Conservation (phyloP, 306 rosid species). For the Medicago arabica region DNA sequence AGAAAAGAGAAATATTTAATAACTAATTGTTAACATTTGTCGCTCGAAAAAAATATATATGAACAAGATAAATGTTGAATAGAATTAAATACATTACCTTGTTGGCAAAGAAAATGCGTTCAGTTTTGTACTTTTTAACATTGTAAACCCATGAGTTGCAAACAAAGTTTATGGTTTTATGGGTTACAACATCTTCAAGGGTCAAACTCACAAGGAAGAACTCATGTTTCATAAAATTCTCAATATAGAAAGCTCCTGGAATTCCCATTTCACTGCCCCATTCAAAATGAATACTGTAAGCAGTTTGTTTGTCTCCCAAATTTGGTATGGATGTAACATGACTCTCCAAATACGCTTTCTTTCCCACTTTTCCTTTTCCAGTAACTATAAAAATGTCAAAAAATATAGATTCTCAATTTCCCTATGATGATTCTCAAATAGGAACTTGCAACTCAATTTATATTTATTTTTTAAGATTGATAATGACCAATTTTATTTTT, state of each 20-base stretch:
- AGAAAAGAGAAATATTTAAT: background rate
- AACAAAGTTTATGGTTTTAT: constrained; percentile 49
- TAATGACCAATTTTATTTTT: too few relatives aligned
- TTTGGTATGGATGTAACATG: constrained; percentile 49
- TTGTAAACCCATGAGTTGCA: constrained; percentile 83
- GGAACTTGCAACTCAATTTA: too few relatives aligned
- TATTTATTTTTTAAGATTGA: too few relatives aligned
- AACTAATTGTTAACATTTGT: too few relatives aligned
- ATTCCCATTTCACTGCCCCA: constrained; percentile 57
- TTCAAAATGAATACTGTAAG: constrained; percentile 56
- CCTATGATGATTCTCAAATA: background rate
- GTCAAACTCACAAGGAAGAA: constrained; percentile 64
- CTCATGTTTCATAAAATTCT: constrained; percentile 55
- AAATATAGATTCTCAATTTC: background rate
- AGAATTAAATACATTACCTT: constrained; percentile 37
- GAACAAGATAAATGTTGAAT: background rate
- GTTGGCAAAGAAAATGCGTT: constrained; percentile 69
- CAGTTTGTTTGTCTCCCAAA: constrained; percentile 48
- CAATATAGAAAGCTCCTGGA: constrained; percentile 62
- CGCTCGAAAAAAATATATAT: too few relatives aligned
- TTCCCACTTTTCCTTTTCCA: constrained; percentile 63
- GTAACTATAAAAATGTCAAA: constrained; percentile 39
- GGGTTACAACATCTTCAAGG: constrained; percentile 54
- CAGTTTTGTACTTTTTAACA: constrained; percentile 12
- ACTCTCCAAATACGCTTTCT: constrained; percentile 56